A percentile compares a stretch with the other conserved stretches of the same genome.
Conservation (phyloP, 1,284 basidiomycete genomes). For the Fomitopsis pinicola region DNA sequence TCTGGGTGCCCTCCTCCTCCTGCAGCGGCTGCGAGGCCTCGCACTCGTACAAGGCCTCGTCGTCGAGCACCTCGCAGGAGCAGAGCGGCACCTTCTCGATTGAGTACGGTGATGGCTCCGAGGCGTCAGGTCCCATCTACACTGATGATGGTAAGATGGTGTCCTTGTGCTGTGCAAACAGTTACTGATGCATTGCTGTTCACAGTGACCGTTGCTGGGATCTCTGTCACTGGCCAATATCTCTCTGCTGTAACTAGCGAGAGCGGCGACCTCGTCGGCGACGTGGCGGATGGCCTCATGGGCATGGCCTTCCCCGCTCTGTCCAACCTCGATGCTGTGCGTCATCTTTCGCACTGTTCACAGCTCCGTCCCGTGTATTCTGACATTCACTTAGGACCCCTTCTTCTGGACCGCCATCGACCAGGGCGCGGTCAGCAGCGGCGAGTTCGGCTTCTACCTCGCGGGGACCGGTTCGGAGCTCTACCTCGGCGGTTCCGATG, state of each 20-base stretch:
- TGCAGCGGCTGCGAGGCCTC: constrained; percentile 16
- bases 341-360: too few relatives aligned
- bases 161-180: too few relatives aligned
- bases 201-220: background rate
- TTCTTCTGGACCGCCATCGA: constrained; percentile 42
- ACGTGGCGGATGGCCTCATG: constrained; percentile 19
- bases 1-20: constrained; percentile 21
- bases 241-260: constrained; percentile 14
- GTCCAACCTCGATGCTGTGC: constrained; percentile 10
- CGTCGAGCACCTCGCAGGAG: constrained; percentile 30
- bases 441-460: constrained; percentile 57
- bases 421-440: constrained; percentile 30
- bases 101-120: constrained; percentile 51
- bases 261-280: constrained; percentile 5
- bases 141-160: constrained; percentile 38
- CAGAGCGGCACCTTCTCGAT: constrained; percentile 36
- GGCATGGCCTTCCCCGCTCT: constrained; percentile 20
- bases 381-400: constrained; percentile 17
- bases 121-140: constrained; percentile 46
- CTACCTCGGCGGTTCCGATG: constrained; percentile 51
- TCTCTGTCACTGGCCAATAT: constrained; percentile 18
- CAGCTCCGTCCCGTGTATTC: too few relatives aligned
- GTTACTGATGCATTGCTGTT: background rate
- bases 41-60: constrained; percentile 30
- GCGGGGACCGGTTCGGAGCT: constrained; percentile 41